These are phyloP conservation scores for Colletotrichum trifolii DNA, from an alignment of 2,329 filamentous ascomycete species.

Conservation along the genomic window DNA sequence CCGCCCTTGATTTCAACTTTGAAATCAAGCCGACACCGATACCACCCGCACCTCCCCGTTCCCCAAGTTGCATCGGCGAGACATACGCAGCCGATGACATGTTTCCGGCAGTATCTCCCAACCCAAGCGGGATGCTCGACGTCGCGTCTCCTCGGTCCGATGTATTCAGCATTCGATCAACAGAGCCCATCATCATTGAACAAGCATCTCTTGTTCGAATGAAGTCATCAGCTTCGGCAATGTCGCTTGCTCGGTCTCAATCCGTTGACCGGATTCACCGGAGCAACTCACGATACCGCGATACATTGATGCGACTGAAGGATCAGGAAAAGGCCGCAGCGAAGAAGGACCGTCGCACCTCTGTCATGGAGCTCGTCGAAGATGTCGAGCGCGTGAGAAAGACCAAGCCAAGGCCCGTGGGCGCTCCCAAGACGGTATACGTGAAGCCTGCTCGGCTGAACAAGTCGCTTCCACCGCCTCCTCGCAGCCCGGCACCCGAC, in stretches of 20 bases:
- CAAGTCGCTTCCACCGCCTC: slow-evolving; percentile 42
- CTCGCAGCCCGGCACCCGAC: slow-evolving; percentile 38
- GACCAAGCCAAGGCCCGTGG: slow-evolving; percentile 41
- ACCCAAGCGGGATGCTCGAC: slow-evolving; percentile 36
- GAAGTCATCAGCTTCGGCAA: slow-evolving; percentile 41
- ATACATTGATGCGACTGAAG: slow-evolving; percentile 37
- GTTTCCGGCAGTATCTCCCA: slow-evolving; percentile 33
- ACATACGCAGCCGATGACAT: slow-evolving; percentile 40
- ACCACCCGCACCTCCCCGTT: slow-evolving; percentile 35
- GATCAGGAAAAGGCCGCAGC: slow-evolving; percentile 9
- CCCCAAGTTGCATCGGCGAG: slow-evolving; percentile 51
- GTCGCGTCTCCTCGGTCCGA: slow-evolving; percentile 48
- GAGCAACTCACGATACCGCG: slow-evolving; percentile 45
- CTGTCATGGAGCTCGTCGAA: slow-evolving; percentile 41
- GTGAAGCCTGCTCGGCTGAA: slow-evolving; percentile 45
- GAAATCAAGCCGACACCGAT: slow-evolving; percentile 40
- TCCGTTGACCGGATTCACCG: slow-evolving; percentile 52
- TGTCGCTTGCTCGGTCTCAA: slow-evolving; percentile 45
- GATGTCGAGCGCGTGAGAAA: slow-evolving; percentile 37
- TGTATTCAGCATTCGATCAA: slow-evolving; percentile 46
- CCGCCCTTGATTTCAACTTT: slow-evolving; percentile 75
- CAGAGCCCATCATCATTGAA: slow-evolving; percentile 52
- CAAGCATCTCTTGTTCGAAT: slow-evolving; percentile 54
- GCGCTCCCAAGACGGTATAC: slow-evolving; percentile 45
- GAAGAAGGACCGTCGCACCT: slow-evolving; percentile 40